These are phyloP conservation scores for Tulasnella sp. DNA, from an alignment of 768 basidiomycete species.

Conservation along the genomic window DNA sequence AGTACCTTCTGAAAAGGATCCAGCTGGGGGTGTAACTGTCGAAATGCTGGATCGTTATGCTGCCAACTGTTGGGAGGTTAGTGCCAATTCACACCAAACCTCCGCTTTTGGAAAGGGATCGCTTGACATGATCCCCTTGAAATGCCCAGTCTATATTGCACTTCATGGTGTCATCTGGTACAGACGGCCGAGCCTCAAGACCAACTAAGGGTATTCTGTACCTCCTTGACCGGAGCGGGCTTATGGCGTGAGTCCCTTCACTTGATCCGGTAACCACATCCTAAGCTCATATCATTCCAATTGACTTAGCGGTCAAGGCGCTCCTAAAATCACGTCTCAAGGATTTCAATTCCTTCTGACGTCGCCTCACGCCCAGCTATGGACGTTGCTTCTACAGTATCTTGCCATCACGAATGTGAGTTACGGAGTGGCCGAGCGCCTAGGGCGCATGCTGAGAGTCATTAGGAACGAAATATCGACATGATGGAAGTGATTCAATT, in stretches of 20 bases:
- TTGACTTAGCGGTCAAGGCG: conserved; percentile 8
- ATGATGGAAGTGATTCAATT: conserved; percentile 89
- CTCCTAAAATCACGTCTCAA: conserved; percentile 65
- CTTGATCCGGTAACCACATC: conserved; percentile 12
- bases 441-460: neutral
- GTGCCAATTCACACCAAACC: conserved; percentile 18
- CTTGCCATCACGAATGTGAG: conserved; percentile 74
- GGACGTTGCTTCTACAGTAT: conserved; percentile 90
- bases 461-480: conserved; percentile 79
- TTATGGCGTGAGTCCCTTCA: conserved; percentile 53
- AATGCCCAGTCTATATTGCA: conserved; percentile 76
- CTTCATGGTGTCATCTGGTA: conserved; percentile 93
- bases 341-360: conserved; percentile 97
- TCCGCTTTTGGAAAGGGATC: neutral
- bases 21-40: conserved; percentile 37
- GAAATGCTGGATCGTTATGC: conserved; percentile 73
- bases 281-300: conserved; percentile 15
- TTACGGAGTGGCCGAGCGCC: neutral
- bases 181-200: conserved; percentile 61
- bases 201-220: conserved; percentile 80
- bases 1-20: conserved; percentile 56
- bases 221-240: conserved; percentile 71
- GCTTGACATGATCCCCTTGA: neutral
- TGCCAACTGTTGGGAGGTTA: conserved; percentile 83
- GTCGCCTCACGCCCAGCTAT: conserved; percentile 88